A percentile compares a stretch with the other conserved stretches of the same genome.
Evolutionary conservation across 2,329 filamentous ascomycete genomes (phyloP).

Genomic region (Penicillium concentricum): DNA sequence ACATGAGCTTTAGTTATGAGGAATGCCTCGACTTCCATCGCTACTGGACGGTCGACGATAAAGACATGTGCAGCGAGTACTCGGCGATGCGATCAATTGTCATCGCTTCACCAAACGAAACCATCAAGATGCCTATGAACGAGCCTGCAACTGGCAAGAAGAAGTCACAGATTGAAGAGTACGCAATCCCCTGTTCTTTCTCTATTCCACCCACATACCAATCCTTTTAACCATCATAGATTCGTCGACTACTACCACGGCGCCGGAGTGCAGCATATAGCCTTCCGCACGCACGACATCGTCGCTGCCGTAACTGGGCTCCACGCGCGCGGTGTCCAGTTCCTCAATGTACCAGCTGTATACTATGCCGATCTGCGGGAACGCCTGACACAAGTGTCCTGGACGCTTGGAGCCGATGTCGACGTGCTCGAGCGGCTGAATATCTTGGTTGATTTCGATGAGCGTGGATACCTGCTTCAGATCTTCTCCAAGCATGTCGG

Average conservation of each 20-base stretch:
- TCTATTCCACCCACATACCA: too few species aligned
- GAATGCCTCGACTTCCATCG: conserved; percentile 83
- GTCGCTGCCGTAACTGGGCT: conserved; percentile 69
- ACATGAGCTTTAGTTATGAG: conserved; percentile 63
- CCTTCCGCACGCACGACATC: conserved; percentile 76
- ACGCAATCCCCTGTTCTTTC: conserved; percentile 25
- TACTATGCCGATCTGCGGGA: conserved; percentile 75
- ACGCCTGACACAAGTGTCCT: conserved; percentile 60
- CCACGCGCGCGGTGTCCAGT: conserved; percentile 76
- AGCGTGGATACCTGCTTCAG: conserved; percentile 74
- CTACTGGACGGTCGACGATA: conserved; percentile 93
- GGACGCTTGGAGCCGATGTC: conserved; percentile 70
- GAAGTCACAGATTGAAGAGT: conserved; percentile 88
- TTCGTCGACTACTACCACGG: conserved; percentile 79
- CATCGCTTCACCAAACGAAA: conserved; percentile 76
- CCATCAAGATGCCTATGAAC: conserved; percentile 97
- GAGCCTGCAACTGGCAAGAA: conserved; percentile 83
- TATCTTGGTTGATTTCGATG: conserved; percentile 90
- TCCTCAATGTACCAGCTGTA: conserved; percentile 76
- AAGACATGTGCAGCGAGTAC: conserved; percentile 84
- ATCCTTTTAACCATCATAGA: conserved; percentile 13
- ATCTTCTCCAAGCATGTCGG: conserved; percentile 79
- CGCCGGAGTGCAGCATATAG: conserved; percentile 85
- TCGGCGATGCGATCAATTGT: conserved; percentile 81
- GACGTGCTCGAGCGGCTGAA: conserved; percentile 70